These are phyloP conservation scores for Westerdykella aurantiaca DNA, from an alignment of 2,329 filamentous ascomycete genomes.

Conservation along the genomic window DNA sequence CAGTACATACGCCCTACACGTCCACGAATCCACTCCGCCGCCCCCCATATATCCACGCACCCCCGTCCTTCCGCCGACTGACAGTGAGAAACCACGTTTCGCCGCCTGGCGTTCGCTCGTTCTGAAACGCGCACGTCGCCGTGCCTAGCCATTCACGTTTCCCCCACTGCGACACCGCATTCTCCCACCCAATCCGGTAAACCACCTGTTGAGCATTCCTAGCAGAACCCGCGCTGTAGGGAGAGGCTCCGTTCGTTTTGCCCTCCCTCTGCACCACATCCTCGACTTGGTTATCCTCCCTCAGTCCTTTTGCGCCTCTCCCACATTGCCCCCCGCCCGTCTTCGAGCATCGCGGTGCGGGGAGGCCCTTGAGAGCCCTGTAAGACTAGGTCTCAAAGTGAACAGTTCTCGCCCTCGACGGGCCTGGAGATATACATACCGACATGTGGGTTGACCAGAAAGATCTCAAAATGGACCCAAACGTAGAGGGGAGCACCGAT, in stretches of 20 bases:
- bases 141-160: conserved; percentile 1
- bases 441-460: conserved; percentile 33
- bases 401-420: conserved; percentile 24
- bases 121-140: conserved; percentile 21
- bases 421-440: conserved; percentile 32
- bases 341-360: background rate
- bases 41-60: no score
- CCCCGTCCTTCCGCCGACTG: no score
- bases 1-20: no score
- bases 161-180: conserved; percentile 1
- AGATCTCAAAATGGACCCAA: conserved; percentile 28
- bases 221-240: conserved; percentile 8
- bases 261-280: conserved; percentile 5
- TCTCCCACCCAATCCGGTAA: conserved; percentile 18
- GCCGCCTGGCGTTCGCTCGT: conserved; percentile 4
- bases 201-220: conserved; percentile 25
- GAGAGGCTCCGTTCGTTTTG: conserved; percentile 2
- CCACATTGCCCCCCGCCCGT: background rate
- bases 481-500: conserved; percentile 58
- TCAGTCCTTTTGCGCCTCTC: background rate
- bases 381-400: conserved; percentile 17
- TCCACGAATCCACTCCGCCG: no score
- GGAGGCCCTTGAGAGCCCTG: background rate
- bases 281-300: conserved; percentile 6
- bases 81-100: background rate